phyloP scores from a whole-genome alignment of 495 filamentous ascomycete species.

The Usnea hakonensis region DNA sequence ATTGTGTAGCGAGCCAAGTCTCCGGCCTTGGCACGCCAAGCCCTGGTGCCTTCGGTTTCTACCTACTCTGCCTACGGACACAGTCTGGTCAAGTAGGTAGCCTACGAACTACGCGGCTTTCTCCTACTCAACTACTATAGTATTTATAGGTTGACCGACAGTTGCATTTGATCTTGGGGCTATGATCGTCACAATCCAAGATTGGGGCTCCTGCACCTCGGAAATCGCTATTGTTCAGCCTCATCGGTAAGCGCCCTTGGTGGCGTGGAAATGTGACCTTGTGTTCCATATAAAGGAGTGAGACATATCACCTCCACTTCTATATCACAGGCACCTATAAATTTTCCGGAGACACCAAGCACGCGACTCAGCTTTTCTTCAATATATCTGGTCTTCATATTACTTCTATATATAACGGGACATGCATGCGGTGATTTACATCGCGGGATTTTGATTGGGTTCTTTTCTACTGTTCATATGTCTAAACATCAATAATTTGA shows the following conservation, averaged over 20 bases:
- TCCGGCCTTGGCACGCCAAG: no score
- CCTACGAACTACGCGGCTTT: no score
- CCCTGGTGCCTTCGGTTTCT: no score
- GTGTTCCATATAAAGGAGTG: conserved; percentile 5
- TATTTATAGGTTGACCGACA: neutral
- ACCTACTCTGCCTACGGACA: no score
- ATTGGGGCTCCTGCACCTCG: conserved; percentile 1
- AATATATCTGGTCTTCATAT: conserved; percentile 1
- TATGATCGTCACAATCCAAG: neutral
- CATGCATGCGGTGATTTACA: neutral
- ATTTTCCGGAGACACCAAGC: neutral
- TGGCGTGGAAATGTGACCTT: conserved; percentile 8
- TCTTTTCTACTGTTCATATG: neutral
- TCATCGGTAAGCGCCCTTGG: conserved; percentile 7
- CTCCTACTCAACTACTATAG: no score
- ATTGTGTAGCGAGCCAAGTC: conserved; percentile 10
- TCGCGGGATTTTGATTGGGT: neutral
- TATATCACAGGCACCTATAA: conserved; percentile 3
- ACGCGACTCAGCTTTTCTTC: neutral
- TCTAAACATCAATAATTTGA: neutral
- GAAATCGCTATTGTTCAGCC: conserved; percentile 5
- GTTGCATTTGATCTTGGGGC: neutral
- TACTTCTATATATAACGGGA: neutral
- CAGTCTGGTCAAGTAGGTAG: no score
- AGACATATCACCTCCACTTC: neutral